Evolutionary conservation across 1,284 basidiomycete genomes (phyloP).

Genomic region (Violaceomyces palustris): DNA sequence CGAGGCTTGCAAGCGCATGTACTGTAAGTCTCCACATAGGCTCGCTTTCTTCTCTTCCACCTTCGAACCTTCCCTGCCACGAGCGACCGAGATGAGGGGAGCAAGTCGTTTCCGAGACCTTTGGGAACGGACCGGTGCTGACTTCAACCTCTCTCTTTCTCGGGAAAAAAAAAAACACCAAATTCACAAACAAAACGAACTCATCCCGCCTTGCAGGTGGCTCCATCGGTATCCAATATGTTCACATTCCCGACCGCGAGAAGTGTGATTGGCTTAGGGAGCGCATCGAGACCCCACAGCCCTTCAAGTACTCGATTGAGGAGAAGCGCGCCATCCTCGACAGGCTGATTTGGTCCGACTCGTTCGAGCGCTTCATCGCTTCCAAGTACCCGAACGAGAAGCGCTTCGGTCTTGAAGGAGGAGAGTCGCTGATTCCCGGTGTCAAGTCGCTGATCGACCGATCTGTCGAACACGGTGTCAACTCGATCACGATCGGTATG

Average conservation of each 20-base stretch:
- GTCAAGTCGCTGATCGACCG: slow-evolving; percentile 99
- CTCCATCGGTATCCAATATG: slow-evolving; percentile 91
- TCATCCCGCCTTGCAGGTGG: slow-evolving; percentile 61
- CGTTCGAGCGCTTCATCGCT: slow-evolving; percentile 96
- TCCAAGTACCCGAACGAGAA: slow-evolving; percentile 99
- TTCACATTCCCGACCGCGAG: slow-evolving; percentile 96
- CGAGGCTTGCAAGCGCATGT: slow-evolving; percentile 83
- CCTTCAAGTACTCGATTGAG: slow-evolving; percentile 97
- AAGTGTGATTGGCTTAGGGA: slow-evolving; percentile 99
- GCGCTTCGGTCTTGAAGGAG: slow-evolving; percentile 97
- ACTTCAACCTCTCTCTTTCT: no score
- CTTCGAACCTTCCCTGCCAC: no score
- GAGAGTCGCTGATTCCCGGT: slow-evolving; percentile 93
- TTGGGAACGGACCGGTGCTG: no score
- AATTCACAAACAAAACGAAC: no score
- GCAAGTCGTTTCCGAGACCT: no score
- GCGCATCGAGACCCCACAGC: slow-evolving; percentile 89
- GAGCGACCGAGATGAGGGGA: no score
- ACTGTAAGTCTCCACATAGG: no score
- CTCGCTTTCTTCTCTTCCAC: no score
- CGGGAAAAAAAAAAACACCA: no score
- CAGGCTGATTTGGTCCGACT: slow-evolving; percentile 98
- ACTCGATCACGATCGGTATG: slow-evolving; percentile 97
- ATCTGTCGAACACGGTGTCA: slow-evolving; percentile 91
- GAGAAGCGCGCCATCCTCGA: slow-evolving; percentile 99